These are phyloP conservation scores for Babesia microti DNA, from an alignment of 169 alveolate genomes.

Conservation along the genomic window DNA sequence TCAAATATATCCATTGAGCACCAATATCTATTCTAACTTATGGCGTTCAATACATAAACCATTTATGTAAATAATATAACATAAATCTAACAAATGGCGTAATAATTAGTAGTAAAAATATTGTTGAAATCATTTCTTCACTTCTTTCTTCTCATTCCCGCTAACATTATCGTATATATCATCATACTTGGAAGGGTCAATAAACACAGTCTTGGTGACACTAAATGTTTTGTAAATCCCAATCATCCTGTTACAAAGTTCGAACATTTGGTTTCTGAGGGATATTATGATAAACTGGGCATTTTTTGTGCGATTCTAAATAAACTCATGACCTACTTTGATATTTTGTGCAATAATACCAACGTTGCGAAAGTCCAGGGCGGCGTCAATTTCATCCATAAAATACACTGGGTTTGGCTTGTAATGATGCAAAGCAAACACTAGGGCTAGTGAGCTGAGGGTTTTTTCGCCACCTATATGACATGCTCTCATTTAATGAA, in stretches of 20 bases:
- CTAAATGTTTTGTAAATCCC: slow-evolving; percentile 87
- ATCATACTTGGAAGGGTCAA: too few relatives aligned
- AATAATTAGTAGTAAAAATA: too few relatives aligned
- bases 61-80: too few relatives aligned
- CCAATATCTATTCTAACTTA: too few relatives aligned
- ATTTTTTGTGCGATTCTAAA: slow-evolving; percentile 80
- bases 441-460: slow-evolving; percentile 86
- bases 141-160: too few relatives aligned
- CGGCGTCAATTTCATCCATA: slow-evolving; percentile 99
- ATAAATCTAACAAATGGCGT: too few relatives aligned
- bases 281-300: slow-evolving; percentile 96
- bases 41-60: too few relatives aligned
- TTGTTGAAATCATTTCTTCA: too few relatives aligned
- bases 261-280: slow-evolving; percentile 91
- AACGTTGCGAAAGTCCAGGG: slow-evolving; percentile 95
- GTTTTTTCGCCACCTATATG: slow-evolving; percentile 96
- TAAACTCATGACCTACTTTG: slow-evolving; percentile 47
- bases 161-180: too few relatives aligned
- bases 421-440: slow-evolving; percentile 96
- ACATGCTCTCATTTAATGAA: too few relatives aligned
- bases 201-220: slow-evolving; percentile 76
- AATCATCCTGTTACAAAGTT: slow-evolving; percentile 80
- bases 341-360: slow-evolving; percentile 80
- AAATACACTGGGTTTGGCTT: slow-evolving; percentile 96
- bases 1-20: too few relatives aligned